A percentile compares a stretch with the other conserved stretches of the same genome.
Evolutionary conservation across 208 protist genomes (phyloP).

Genomic region (Porcisia hertigi): DNA sequence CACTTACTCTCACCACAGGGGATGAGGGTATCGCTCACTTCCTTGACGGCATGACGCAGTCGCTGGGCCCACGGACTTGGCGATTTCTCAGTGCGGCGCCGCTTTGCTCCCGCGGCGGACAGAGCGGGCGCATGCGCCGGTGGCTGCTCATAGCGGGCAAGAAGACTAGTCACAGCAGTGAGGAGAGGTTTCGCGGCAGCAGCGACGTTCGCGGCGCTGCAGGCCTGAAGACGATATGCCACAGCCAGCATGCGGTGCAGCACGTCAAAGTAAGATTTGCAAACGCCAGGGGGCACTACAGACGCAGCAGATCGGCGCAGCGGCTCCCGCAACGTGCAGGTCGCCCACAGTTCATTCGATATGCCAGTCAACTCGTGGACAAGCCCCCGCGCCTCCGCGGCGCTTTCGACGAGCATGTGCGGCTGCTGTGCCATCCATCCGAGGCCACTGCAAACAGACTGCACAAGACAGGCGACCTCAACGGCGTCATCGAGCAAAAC

Average conservation of each 20-base stretch:
- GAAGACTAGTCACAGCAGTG: constrained; percentile 12
- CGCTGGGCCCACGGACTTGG: constrained; percentile 21
- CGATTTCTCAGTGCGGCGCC: constrained; percentile 37
- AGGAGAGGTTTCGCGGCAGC: constrained; percentile 21
- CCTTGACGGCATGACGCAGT: constrained; percentile 21
- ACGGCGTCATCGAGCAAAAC: constrained; percentile 50
- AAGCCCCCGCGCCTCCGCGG: constrained; percentile 20
- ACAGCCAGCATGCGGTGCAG: constrained; percentile 20
- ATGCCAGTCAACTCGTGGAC: constrained; percentile 44
- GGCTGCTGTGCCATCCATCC: constrained; percentile 63
- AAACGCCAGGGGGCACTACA: constrained; percentile 17
- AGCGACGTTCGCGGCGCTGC: constrained; percentile 6
- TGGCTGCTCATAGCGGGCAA: constrained; percentile 10
- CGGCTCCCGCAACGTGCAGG: constrained; percentile 43
- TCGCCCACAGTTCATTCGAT: constrained; percentile 62
- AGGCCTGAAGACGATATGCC: constrained; percentile 18
- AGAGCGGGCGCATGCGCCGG: neutral
- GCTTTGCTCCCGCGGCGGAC: constrained; percentile 22
- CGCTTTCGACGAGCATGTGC: constrained; percentile 27
- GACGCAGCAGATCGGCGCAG: constrained; percentile 23
- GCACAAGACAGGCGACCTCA: constrained; percentile 51
- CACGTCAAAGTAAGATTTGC: constrained; percentile 2
- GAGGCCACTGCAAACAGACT: constrained; percentile 50
- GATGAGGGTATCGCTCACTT: constrained; percentile 16
- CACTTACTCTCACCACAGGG: constrained; percentile 4